Conservation (phyloP, 2,329 filamentous ascomycete species). For the Exophiala calicioides region DNA sequence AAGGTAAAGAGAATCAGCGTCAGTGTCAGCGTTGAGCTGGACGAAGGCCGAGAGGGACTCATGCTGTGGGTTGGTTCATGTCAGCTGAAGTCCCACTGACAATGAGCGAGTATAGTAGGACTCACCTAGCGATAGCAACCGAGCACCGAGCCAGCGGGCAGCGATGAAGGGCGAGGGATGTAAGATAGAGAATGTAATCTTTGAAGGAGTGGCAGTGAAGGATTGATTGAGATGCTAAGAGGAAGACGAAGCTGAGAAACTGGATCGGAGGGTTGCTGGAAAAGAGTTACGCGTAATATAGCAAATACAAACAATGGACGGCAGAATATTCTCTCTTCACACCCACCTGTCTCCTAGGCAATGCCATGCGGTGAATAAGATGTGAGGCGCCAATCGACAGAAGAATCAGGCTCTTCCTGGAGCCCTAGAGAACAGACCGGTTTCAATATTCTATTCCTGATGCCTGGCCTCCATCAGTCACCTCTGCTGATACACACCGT, state of each 20-base stretch:
- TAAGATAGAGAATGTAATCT: conserved; percentile 2
- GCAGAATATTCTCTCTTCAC: too few species aligned
- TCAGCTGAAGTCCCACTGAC: conserved; percentile 3
- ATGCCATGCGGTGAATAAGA: too few species aligned
- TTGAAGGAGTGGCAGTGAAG: not conserved
- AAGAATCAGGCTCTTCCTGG: too few species aligned
- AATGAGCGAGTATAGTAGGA: not conserved
- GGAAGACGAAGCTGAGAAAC: not conserved
- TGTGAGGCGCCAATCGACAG: too few species aligned
- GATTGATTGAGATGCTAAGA: not conserved
- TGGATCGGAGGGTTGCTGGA: not conserved
- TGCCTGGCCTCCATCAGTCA: too few species aligned
- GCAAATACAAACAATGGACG: conserved; percentile 4
- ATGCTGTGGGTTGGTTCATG: conserved; percentile 11
- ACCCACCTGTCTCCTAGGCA: too few species aligned
- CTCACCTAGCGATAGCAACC: conserved; percentile 3
- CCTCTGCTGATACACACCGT: too few species aligned
- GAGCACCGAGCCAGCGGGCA: conserved; percentile 10
- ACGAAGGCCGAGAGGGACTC: conserved; percentile 5
- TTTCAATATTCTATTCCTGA: too few species aligned
- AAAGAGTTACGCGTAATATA: not conserved
- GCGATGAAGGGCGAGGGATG: too few species aligned
- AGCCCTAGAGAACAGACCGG: too few species aligned
- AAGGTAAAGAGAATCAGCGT: conserved; percentile 21
- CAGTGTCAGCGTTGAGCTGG: conserved; percentile 25